phyloP scores from a whole-genome alignment of 345 rosid species.

The Mercurialis annua region DNA sequence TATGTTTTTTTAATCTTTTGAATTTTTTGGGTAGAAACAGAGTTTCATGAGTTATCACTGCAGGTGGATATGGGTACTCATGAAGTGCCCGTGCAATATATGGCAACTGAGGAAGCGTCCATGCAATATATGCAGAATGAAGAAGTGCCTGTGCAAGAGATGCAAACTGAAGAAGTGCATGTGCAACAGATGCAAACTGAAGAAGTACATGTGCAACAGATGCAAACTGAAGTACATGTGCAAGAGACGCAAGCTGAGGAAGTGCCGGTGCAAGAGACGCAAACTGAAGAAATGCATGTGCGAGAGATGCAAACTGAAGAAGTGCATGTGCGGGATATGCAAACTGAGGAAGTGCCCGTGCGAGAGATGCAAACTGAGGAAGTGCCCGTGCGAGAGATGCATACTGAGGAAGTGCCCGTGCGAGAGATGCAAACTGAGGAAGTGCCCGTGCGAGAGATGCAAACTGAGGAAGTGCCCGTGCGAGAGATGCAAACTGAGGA shows the following conservation, averaged over 20 bases:
- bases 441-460: background rate
- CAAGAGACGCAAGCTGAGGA: too few species aligned
- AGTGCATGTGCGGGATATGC: background rate
- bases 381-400: background rate
- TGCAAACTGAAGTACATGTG: background rate
- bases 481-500: slow-evolving; percentile 1
- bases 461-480: too few species aligned
- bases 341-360: background rate
- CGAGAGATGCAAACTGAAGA: too few species aligned
- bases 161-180: slow-evolving; percentile 26
- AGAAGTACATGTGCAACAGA: background rate
- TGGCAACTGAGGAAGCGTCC: too few species aligned
- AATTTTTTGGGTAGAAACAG: background rate
- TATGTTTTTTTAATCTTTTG: too few species aligned
- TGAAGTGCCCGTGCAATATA: slow-evolving; percentile 6
- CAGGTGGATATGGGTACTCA: background rate
- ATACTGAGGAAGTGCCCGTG: background rate
- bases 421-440: background rate
- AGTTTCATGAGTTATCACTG: background rate
- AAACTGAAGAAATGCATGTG: too few species aligned
- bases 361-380: too few species aligned
- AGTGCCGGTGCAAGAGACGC: background rate
- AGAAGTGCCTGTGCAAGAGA: slow-evolving; percentile 1
- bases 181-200: too few species aligned
- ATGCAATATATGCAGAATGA: slow-evolving; percentile 2